Base-by-base conservation (phyloP, 176 grass and related monocot genomes). In the Oryza officinalis region DNA sequence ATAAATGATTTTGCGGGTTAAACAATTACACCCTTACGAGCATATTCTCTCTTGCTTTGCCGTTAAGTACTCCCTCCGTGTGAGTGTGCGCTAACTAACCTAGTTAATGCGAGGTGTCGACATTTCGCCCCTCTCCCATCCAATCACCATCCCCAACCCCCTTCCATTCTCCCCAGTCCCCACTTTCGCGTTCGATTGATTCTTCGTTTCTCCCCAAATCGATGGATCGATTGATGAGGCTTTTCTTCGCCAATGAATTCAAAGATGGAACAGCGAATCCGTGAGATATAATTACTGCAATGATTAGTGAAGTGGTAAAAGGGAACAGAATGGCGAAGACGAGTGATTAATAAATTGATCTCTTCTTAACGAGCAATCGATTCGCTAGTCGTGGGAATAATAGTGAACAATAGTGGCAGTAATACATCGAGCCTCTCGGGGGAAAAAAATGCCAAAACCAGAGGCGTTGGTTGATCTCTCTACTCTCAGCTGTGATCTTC, bases 101-200 rank as follows among this genome's bases (percentile, higher is more conserved):
- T 50, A 69, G 45, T 83, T 87, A 87, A 87, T 90, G 88, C 69
- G 30, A 69, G 50, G 75, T 90, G 84, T 90, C 80, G 75, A 90
- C 88, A 90, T 70, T 74, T 87, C 63, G 8, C 3, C 28, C 18
- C 4, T 2, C 44, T n/a, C 0, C 15, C 14, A 18, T 32, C 82
- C 41, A 65, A 89, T 77, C 77, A 71, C 1, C 41, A 25, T 0
- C 0, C 10, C 52, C 83, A 40, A 43, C 30, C 10, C 27, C 68
- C 14, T n/a, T n/a, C n/a, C n/a, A n/a, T n/a, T n/a, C n/a, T n/a
- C n/a, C n/a, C n/a, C n/a, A n/a, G n/a, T n/a, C 27, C 68, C 14
- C 33, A 35, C 33, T 50, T 74, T 79, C 73, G 46, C 50, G 17
- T 40, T 22, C 52, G 18, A 71, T 18, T 11, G 17, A 6, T 14